A percentile compares a stretch with the other conserved stretches of the same genome.
These are phyloP conservation scores for Parietaria judaica DNA, from an alignment of 306 rosid species.

Conservation along the genomic window DNA sequence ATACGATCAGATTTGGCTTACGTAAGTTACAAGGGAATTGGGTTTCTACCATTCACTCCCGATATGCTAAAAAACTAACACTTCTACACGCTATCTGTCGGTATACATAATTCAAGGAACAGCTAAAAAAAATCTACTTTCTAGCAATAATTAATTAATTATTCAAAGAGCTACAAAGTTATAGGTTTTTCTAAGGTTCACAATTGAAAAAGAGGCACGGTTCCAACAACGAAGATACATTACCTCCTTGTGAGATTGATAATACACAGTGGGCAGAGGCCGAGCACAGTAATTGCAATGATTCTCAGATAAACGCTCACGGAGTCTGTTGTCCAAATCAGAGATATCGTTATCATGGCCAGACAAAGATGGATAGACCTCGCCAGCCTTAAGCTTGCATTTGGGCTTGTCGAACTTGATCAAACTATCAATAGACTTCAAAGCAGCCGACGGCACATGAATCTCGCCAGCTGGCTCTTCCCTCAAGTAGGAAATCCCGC, in stretches of 20 bases:
- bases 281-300: constrained; percentile 75
- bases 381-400: constrained; percentile 71
- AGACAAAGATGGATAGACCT: constrained; percentile 44
- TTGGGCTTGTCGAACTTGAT: constrained; percentile 87
- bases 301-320: constrained; percentile 85
- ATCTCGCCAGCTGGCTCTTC: constrained; percentile 82
- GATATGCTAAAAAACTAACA: not conserved
- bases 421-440: constrained; percentile 87
- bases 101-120: not conserved
- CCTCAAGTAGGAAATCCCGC: constrained; percentile 45
- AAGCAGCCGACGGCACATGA: constrained; percentile 68
- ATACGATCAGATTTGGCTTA: no score
- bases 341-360: constrained; percentile 32
- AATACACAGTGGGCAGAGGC: constrained; percentile 60
- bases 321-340: constrained; percentile 76
- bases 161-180: not conserved
- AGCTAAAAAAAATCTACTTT: not conserved
- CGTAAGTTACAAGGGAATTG: no score
- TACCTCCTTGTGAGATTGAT: constrained; percentile 98
- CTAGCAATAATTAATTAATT: not conserved
- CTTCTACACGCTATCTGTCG: not conserved
- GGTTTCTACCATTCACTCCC: not conserved
- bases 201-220: constrained; percentile 12
- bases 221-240: constrained; percentile 4
- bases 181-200: constrained; percentile 14